A percentile compares a stretch with the other conserved stretches of the same genome.
Evolutionary conservation across 129 eudicot species (phyloP).

Genomic region (Mikania micrantha): DNA sequence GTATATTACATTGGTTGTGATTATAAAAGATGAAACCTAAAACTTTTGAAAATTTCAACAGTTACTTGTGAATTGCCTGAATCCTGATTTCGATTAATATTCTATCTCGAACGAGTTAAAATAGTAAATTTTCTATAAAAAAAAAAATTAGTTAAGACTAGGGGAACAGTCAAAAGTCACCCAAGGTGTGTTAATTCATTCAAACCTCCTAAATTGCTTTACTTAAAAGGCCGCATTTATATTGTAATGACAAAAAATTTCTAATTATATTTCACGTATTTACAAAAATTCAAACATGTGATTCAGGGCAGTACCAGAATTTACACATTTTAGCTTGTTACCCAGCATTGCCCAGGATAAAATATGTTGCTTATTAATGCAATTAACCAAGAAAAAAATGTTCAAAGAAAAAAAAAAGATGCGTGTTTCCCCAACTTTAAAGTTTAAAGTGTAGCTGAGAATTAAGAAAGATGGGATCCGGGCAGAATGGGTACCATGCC

Average conservation of each 20-base stretch:
- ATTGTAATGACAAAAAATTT: background rate
- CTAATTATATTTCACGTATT: background rate
- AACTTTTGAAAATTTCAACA: background rate
- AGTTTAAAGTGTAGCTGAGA: background rate
- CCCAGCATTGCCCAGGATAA: background rate
- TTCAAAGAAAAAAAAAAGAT: background rate
- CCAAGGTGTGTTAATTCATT: background rate
- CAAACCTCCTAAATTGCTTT: background rate
- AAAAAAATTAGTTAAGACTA: background rate
- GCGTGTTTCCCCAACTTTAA: background rate
- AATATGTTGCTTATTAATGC: background rate
- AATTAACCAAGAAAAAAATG: background rate
- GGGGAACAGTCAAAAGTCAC: background rate
- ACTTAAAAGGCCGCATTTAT: background rate
- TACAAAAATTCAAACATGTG: background rate
- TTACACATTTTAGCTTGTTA: background rate
- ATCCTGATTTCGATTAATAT: background rate
- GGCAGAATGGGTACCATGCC: background rate
- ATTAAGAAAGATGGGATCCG: background rate
- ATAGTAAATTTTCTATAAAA: background rate
- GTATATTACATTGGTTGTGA: background rate
- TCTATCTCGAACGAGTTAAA: background rate
- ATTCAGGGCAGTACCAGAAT: background rate
- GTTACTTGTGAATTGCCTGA: background rate
- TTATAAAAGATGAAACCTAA: background rate